Evolutionary conservation across 352 stramenopile genomes (phyloP).

Genomic region (Pythium volutum): DNA sequence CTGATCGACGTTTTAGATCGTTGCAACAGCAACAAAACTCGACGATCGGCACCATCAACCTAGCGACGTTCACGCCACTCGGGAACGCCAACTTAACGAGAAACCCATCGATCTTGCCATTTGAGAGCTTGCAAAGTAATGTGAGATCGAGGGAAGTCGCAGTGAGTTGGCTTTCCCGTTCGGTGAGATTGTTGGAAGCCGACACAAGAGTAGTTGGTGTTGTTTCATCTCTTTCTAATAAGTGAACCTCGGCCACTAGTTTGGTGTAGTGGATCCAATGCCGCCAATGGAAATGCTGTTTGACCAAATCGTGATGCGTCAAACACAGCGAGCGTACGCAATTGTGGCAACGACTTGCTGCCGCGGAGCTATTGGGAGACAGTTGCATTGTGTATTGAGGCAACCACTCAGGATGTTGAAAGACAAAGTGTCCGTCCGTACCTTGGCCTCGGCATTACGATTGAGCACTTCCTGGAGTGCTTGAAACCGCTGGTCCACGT

Average conservation of each 20-base stretch:
- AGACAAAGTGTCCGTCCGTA: neutral
- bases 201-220: too few species aligned
- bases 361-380: neutral
- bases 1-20: too few species aligned
- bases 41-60: too few species aligned
- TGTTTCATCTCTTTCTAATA: too few species aligned
- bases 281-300: neutral
- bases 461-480: conserved; percentile 36
- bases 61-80: too few species aligned
- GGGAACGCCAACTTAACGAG: too few species aligned
- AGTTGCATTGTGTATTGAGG: neutral
- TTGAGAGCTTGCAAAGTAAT: too few species aligned
- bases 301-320: neutral
- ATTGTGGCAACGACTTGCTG: conserved; percentile 17
- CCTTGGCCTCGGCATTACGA: conserved; percentile 10
- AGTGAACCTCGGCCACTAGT: neutral
- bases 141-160: too few species aligned
- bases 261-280: neutral
- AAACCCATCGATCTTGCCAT: too few species aligned
- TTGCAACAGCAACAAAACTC: too few species aligned
- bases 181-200: too few species aligned
- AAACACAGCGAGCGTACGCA: neutral
- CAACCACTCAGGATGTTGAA: neutral
- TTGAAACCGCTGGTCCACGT: conserved; percentile 58
- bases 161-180: too few species aligned